phyloP scores from a whole-genome alignment of 164 flowering plant genomes.

The Warburgia ugandensis region DNA sequence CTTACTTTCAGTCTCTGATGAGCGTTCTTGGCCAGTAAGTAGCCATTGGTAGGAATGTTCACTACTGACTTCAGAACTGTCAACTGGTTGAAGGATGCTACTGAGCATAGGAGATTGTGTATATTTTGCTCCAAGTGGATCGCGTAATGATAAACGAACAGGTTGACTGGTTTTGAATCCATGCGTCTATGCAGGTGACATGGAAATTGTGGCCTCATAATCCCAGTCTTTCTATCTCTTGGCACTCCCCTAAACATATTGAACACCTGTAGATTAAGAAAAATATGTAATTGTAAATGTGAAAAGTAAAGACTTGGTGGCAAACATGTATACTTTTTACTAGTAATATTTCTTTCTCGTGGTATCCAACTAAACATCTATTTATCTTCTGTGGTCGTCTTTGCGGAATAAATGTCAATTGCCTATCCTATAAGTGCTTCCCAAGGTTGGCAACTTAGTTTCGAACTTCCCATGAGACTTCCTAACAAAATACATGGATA shows the following conservation, averaged over 20 bases:
- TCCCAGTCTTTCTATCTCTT: constrained; percentile 65
- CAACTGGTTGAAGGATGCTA: constrained; percentile 15
- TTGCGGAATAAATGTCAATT: too few species aligned
- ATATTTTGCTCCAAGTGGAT: constrained; percentile 26
- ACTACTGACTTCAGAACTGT: constrained; percentile 18
- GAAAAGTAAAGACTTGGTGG: background rate
- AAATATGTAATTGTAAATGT: background rate
- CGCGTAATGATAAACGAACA: constrained; percentile 63
- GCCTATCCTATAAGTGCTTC: too few species aligned
- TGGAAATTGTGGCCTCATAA: constrained; percentile 78
- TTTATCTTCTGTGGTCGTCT: too few species aligned
- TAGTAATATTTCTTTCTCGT: background rate
- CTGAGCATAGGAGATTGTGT: constrained; percentile 15
- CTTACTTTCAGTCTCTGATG: constrained; percentile 17
- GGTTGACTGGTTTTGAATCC: constrained; percentile 70
- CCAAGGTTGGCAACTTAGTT: background rate
- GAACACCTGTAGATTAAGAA: constrained; percentile 38
- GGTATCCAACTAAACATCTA: too few species aligned
- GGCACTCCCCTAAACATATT: constrained; percentile 69
- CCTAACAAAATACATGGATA: too few species aligned
- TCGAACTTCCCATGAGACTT: too few species aligned
- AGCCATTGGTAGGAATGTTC: constrained; percentile 41
- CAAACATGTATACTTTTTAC: background rate
- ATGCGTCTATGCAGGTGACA: constrained; percentile 61
- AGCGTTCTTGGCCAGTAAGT: constrained; percentile 19